Percentiles rank a stretch among this genome's conserved stretches.
phyloP scores from a whole-genome alignment of 2,329 filamentous ascomycete species.

The Plenodomus tracheiphilus region DNA sequence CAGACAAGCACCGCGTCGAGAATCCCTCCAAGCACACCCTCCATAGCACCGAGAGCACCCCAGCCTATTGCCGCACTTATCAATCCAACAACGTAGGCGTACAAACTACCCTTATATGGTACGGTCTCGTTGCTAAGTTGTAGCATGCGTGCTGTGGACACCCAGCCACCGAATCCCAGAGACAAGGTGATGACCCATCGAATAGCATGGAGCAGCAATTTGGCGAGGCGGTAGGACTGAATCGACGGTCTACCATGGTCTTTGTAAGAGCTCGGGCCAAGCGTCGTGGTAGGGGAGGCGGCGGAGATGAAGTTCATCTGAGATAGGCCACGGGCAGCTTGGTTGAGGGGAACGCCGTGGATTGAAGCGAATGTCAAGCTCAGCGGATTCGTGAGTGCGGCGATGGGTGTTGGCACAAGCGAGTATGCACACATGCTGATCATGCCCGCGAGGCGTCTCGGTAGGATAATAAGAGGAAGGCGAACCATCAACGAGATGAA shows the following conservation, averaged over 20 bases:
- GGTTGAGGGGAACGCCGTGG: constrained; percentile 79
- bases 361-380: constrained; percentile 93
- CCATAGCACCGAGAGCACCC: constrained; percentile 88
- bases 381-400: constrained; percentile 85
- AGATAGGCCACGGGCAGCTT: constrained; percentile 76
- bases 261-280: constrained; percentile 48
- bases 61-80: constrained; percentile 95
- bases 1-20: constrained; percentile 89
- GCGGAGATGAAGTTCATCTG: constrained; percentile 81
- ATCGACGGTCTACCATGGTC: constrained; percentile 56
- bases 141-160: constrained; percentile 82
- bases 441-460: constrained; percentile 70
- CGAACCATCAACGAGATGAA: constrained; percentile 79
- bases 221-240: constrained; percentile 87
- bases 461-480: constrained; percentile 82
- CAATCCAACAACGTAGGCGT: constrained; percentile 91
- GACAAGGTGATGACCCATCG: constrained; percentile 88
- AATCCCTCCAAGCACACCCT: constrained; percentile 83
- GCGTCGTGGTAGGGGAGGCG: constrained; percentile 71
- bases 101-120: constrained; percentile 72
- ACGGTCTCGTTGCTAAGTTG: constrained; percentile 58
- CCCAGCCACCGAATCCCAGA: constrained; percentile 95
- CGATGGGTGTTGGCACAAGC: constrained; percentile 81
- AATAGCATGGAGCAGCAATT: constrained; percentile 87
- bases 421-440: constrained; percentile 74